phyloP scores from a whole-genome alignment of 345 rosid species.

The Brassica cretica region DNA sequence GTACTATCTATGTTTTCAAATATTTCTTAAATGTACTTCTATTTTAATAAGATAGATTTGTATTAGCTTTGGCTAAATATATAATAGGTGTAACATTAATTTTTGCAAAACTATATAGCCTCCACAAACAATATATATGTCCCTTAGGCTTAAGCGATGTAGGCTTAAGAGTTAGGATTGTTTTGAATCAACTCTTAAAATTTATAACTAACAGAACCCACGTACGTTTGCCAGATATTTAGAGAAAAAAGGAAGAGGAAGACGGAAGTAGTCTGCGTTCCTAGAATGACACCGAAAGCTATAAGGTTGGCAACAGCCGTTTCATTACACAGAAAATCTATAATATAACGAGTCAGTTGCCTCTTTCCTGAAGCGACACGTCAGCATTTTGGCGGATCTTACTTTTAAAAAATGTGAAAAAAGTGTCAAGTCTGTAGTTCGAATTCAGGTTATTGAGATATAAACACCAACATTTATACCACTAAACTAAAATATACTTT shows the following conservation, averaged over 20 bases:
- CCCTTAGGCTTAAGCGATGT: background rate
- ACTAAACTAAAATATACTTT: too few species aligned
- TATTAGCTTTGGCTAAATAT: too few species aligned
- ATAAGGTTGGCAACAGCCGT: conserved; percentile 32
- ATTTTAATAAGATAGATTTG: too few species aligned
- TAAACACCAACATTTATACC: too few species aligned
- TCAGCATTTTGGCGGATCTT: too few species aligned
- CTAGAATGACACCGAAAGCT: conserved; percentile 26
- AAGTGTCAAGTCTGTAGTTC: too few species aligned
- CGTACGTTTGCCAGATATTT: conserved; percentile 1
- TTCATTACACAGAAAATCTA: conserved; percentile 17
- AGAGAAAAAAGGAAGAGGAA: background rate
- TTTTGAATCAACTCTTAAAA: background rate
- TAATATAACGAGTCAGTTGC: too few species aligned
- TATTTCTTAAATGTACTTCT: too few species aligned
- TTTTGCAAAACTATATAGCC: background rate
- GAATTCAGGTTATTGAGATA: too few species aligned
- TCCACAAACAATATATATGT: background rate
- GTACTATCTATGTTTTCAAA: too few species aligned
- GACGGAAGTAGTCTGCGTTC: conserved; percentile 20
- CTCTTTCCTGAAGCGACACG: too few species aligned
- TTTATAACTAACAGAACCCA: background rate
- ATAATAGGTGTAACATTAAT: background rate
- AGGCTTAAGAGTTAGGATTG: background rate
- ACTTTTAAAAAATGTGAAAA: too few species aligned